Percentiles rank a stretch among this genome's conserved stretches.
These are phyloP conservation scores for Arthroderma sp. DNA, from an alignment of 2,329 filamentous ascomycete species.

Conservation along the genomic window DNA sequence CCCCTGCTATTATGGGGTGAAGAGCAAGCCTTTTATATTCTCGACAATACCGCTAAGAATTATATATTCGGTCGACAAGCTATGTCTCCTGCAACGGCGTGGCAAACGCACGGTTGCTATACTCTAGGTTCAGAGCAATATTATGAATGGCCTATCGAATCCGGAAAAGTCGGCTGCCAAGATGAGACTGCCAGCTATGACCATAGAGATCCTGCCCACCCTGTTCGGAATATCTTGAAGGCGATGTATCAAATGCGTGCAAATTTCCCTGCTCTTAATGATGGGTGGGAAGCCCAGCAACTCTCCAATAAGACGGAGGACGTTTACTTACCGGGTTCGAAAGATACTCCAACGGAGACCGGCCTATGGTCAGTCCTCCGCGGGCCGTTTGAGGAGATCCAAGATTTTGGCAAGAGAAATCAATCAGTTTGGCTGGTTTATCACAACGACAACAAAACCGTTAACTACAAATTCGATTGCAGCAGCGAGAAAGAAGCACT, in stretches of 20 bases:
- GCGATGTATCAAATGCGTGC: conserved; percentile 48
- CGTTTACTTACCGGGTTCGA: conserved; percentile 40
- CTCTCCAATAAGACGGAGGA: conserved; percentile 45
- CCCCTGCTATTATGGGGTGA: conserved; percentile 51
- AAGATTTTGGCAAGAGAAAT: conserved; percentile 38
- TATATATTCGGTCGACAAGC: conserved; percentile 53
- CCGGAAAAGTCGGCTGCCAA: conserved; percentile 41
- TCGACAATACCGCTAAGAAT: conserved; percentile 51
- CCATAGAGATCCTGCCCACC: conserved; percentile 49
- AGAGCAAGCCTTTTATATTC: conserved; percentile 51
- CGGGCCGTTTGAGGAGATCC: conserved; percentile 36
- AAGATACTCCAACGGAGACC: conserved; percentile 40
- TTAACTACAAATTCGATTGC: conserved; percentile 47
- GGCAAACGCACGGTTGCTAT: conserved; percentile 54
- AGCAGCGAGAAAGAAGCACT: conserved; percentile 36
- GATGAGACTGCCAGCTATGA: conserved; percentile 46
- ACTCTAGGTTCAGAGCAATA: conserved; percentile 43
- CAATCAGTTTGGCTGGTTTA: conserved; percentile 35
- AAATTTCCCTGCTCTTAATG: conserved; percentile 45
- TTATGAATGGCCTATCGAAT: conserved; percentile 44
- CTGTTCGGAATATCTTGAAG: conserved; percentile 48
- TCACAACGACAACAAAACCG: conserved; percentile 35
- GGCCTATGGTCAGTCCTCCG: conserved; percentile 49
- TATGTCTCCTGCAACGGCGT: conserved; percentile 48
- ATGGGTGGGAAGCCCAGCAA: conserved; percentile 43